These are phyloP conservation scores for Diaporthe helianthi DNA, from an alignment of 2,329 filamentous ascomycete genomes.

Conservation along the genomic window DNA sequence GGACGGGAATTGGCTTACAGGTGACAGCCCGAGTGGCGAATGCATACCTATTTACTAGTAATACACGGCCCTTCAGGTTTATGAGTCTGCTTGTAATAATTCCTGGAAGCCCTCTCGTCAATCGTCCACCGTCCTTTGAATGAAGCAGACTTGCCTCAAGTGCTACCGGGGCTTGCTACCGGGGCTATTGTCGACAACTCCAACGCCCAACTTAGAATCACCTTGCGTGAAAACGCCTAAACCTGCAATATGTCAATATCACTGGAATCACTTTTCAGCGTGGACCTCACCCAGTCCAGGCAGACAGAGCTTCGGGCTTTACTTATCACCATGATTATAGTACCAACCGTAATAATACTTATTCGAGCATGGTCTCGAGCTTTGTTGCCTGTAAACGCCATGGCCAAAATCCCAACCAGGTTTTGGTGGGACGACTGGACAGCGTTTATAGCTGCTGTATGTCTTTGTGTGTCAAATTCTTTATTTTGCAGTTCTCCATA, in stretches of 20 bases:
- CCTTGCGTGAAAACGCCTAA: not conserved
- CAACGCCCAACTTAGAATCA: not conserved
- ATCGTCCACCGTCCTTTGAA: no score
- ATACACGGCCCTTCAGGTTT: not conserved
- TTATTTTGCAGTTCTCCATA: no score
- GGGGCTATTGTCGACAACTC: not conserved
- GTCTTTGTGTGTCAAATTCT: not conserved
- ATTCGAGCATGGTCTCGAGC: not conserved
- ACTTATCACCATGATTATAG: not conserved
- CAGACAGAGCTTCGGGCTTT: not conserved
- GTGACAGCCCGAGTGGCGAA: no score
- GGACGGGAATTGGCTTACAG: not conserved
- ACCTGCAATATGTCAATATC: not conserved
- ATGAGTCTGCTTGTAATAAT: not conserved
- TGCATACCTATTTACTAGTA: not conserved
- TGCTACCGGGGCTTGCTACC: no score
- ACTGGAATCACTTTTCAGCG: not conserved
- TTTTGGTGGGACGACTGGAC: slow-evolving; percentile 4
- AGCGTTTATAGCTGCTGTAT: not conserved
- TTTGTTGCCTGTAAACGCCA: not conserved
- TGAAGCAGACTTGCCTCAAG: no score
- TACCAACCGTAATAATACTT: not conserved
- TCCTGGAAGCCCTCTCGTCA: not conserved
- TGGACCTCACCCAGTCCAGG: not conserved
- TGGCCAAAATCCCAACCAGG: not conserved